phyloP scores from a whole-genome alignment of 2,329 filamentous ascomycete genomes.

The Fusarium nygamai region DNA sequence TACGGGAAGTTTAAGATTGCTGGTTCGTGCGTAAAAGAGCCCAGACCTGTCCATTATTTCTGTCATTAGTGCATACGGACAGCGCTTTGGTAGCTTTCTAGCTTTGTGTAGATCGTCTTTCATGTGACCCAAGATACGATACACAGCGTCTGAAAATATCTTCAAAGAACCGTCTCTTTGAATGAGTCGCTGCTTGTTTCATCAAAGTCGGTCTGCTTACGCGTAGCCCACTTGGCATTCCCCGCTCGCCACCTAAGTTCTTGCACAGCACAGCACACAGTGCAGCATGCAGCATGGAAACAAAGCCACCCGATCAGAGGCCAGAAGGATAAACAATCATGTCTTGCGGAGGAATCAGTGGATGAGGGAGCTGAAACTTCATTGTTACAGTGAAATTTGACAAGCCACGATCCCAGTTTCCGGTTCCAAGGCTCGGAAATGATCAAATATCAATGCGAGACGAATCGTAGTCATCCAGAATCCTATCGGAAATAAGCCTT shows the following conservation, averaged over 20 bases:
- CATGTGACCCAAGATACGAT: not conserved
- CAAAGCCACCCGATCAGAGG: conserved; percentile 3
- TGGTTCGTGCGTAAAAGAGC: not conserved
- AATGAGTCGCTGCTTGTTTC: conserved; percentile 8
- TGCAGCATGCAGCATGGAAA: not conserved
- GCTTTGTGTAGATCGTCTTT: not conserved
- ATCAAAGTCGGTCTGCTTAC: not conserved
- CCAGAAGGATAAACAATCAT: not conserved
- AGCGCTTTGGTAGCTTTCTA: not conserved
- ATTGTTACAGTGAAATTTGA: conserved; percentile 1
- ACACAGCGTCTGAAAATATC: not conserved
- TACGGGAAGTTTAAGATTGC: not conserved
- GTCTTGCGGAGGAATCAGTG: not conserved
- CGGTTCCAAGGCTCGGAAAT: conserved; percentile 18
- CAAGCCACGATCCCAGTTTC: not conserved
- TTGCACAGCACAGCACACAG: not conserved
- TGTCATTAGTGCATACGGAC: not conserved
- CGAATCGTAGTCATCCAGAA: conserved; percentile 1
- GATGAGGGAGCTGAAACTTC: not conserved
- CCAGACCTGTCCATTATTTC: not conserved
- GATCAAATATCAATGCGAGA: conserved; percentile 23
- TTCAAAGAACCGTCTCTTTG: not conserved
- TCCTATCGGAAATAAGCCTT: conserved; percentile 13
- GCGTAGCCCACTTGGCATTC: conserved; percentile 22
- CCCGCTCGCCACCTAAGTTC: conserved; percentile 7